A percentile compares a stretch with the other conserved stretches of the same genome.
phyloP scores from a whole-genome alignment of 2,329 filamentous ascomycete genomes.

The Aspergillus novofumigatus region DNA sequence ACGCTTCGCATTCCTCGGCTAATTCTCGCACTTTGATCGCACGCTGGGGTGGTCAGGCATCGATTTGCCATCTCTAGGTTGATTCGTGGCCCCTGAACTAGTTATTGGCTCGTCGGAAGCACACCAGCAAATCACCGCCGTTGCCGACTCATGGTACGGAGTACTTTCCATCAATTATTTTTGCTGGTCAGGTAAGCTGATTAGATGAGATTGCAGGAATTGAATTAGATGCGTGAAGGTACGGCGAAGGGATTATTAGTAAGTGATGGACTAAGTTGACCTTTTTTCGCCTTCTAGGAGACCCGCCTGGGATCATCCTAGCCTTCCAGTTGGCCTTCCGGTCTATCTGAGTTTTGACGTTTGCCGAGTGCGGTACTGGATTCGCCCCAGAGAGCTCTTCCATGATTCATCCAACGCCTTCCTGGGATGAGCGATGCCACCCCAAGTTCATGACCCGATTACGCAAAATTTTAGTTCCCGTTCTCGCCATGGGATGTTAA shows the following conservation, averaged over 20 bases:
- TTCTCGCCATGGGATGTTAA: neutral
- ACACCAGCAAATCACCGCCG: neutral
- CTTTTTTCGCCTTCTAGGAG: conserved; percentile 1
- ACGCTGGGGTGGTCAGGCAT: neutral
- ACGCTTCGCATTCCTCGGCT: neutral
- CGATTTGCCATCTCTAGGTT: neutral
- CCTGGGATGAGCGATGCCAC: neutral
- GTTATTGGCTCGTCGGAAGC: neutral
- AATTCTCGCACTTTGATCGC: neutral
- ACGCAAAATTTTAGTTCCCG: neutral
- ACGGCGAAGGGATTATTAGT: neutral
- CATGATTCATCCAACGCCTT: conserved; percentile 3
- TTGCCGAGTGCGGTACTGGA: neutral
- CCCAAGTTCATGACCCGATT: neutral
- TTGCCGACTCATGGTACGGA: neutral
- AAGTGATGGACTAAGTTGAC: neutral
- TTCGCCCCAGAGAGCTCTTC: neutral
- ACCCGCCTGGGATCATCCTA: conserved; percentile 4
- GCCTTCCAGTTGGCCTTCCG: neutral
- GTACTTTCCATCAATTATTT: neutral
- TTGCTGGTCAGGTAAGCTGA: neutral
- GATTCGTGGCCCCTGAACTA: neutral
- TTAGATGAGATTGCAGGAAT: neutral
- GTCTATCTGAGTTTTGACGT: neutral
- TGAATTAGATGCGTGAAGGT: neutral